These are phyloP conservation scores for Petunia hybrid DNA, from an alignment of 305 asterid genomes.

Conservation along the genomic window DNA sequence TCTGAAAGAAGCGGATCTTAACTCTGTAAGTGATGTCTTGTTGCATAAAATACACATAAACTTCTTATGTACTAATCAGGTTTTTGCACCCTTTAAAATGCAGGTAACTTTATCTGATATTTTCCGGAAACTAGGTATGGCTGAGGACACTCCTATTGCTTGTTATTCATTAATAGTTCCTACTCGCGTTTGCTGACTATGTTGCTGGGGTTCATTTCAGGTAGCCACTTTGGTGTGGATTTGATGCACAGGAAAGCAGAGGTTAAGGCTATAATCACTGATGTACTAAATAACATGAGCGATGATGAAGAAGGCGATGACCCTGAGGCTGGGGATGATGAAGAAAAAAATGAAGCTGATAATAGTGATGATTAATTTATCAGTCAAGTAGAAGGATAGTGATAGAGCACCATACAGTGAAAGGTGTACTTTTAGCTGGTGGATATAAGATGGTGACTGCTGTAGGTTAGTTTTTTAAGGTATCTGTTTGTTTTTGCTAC, in stretches of 20 bases:
- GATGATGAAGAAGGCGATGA: constrained; percentile 55
- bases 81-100: constrained; percentile 39
- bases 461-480: constrained; percentile 6
- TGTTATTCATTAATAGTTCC: constrained; percentile 6
- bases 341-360: constrained; percentile 40
- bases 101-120: constrained; percentile 92
- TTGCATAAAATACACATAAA: constrained; percentile 8
- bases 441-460: background rate
- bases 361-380: constrained; percentile 41
- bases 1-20: constrained; percentile 85
- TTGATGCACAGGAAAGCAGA: constrained; percentile 64
- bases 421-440: constrained; percentile 14
- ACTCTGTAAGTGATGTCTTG: constrained; percentile 64
- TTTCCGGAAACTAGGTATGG: constrained; percentile 76
- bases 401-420: background rate
- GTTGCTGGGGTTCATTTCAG: constrained; percentile 43
- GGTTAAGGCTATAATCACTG: constrained; percentile 65
- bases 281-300: constrained; percentile 69
- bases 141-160: constrained; percentile 8
- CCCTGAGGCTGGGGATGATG: constrained; percentile 48
- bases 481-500: constrained; percentile 12
- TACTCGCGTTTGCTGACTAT: constrained; percentile 31
- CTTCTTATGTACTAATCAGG: constrained; percentile 5
- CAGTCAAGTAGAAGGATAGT: constrained; percentile 23
- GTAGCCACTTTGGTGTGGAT: constrained; percentile 64